Evolutionary conservation across 179 eudicot genomes (phyloP).

Genomic region (Silene coronaria): DNA sequence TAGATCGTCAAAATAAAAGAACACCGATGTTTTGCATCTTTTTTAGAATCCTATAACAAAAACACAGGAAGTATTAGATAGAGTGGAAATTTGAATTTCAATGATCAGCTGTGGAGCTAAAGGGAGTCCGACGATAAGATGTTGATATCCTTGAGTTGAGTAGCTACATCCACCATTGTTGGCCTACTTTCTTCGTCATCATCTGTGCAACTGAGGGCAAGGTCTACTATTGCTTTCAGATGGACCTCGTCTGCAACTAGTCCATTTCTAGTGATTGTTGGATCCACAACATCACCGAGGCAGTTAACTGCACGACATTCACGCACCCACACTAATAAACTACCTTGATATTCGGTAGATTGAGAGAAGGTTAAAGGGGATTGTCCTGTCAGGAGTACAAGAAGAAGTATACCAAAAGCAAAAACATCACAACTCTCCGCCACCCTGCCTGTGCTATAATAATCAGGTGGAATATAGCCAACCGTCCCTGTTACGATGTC

Average conservation of each 20-base stretch:
- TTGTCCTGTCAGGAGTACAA: not conserved
- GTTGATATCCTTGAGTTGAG: slow-evolving; percentile 6
- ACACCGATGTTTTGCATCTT: no score
- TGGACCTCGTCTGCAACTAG: not conserved
- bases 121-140: not conserved
- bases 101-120: no score
- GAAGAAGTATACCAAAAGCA: slow-evolving; percentile 1
- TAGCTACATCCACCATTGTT: slow-evolving; percentile 9
- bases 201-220: not conserved
- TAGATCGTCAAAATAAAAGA: no score
- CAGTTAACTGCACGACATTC: not conserved
- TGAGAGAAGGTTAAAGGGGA: not conserved
- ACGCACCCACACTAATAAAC: not conserved
- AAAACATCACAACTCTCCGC: not conserved
- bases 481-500: not conserved
- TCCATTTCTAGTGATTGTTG: slow-evolving; percentile 1
- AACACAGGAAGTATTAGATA: no score
- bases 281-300: not conserved
- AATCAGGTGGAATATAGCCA: not conserved
- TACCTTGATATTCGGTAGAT: no score
- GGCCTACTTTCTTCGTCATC: not conserved
- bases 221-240: not conserved
- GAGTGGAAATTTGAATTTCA: no score
- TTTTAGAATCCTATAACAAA: no score
- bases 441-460: not conserved